Percentiles rank a stretch among this genome's conserved stretches.
These are phyloP conservation scores for Delphinella strobiligena DNA, from an alignment of 2,329 filamentous ascomycete genomes.

Conservation along the genomic window DNA sequence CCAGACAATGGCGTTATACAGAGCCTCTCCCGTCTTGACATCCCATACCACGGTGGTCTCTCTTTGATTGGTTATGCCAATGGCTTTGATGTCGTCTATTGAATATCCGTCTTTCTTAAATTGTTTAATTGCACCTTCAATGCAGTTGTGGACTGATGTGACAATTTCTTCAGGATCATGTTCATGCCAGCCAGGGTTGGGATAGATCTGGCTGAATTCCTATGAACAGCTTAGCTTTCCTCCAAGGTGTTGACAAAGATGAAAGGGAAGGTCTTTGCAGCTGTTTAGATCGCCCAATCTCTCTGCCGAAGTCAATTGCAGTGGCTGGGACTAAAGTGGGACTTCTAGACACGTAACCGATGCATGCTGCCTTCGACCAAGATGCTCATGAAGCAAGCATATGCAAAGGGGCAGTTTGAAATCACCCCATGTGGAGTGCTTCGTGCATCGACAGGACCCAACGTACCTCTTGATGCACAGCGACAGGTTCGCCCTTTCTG, in stretches of 20 bases:
- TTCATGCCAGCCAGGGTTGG: slow-evolving; percentile 85
- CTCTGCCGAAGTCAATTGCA: too few relatives aligned
- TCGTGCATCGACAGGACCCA: not conserved
- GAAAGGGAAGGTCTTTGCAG: too few relatives aligned
- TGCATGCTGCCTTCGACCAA: too few relatives aligned
- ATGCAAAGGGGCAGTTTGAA: too few relatives aligned
- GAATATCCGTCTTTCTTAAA: slow-evolving; percentile 61
- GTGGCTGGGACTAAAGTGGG: too few relatives aligned
- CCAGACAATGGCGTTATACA: slow-evolving; percentile 83
- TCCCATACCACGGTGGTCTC: slow-evolving; percentile 86
- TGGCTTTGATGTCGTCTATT: slow-evolving; percentile 55
- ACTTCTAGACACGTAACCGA: too few relatives aligned
- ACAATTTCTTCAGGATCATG: slow-evolving; percentile 72
- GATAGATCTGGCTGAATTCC: slow-evolving; percentile 76
- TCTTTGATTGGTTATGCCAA: slow-evolving; percentile 84
- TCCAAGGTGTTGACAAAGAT: too few relatives aligned
- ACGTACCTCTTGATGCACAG: slow-evolving; percentile 58
- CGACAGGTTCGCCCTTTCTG: slow-evolving; percentile 62
- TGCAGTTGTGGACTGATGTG: slow-evolving; percentile 63
- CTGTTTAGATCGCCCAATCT: too few relatives aligned
- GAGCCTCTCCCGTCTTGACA: slow-evolving; percentile 61
- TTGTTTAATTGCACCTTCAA: slow-evolving; percentile 59
- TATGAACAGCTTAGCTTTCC: not conserved
- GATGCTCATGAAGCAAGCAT: too few relatives aligned
- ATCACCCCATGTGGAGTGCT: too few relatives aligned